Evolutionary conservation across 805 yeast genomes (phyloP), one percentile per base, ranked within the genome.

Genomic region (Yamadazyma nakazawae): DNA sequence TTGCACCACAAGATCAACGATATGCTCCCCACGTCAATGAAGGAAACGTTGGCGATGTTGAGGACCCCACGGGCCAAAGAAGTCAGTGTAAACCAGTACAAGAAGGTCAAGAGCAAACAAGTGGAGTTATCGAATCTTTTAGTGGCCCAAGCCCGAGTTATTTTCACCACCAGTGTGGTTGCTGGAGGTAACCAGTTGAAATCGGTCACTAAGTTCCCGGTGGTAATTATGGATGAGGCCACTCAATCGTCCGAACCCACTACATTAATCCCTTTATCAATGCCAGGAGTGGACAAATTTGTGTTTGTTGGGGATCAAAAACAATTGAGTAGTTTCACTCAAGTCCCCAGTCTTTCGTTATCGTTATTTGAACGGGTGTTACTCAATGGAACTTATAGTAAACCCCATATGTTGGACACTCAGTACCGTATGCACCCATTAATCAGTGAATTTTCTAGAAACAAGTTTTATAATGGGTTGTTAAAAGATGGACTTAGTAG

Each of bases 261-360:
- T 1, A 80, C 88, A 0, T 68, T 85, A 52, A 85, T 85, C 46
- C 90, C 91, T 10, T 65, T 85, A 49, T 81, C 87, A 6, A 76
- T 84, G 72, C 77, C 81, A 3, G 86, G 85, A 13, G 81, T 84
- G 42, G 78, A 78, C 44, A 82, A 79, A 55, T 80, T 84, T 60
- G 79, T 84, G 2, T 80, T 85, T 58, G 90, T 81, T 34, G 91
- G 90, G 51, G 92, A 85, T 63, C 87, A 84, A 54, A 82, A 80
- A 50, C 92, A 85, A 61, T 70, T 85, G 67, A 80, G 86, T 59
- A 80, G 86, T 52, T 85, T 84, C 60, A 79, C 88, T 4, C 81
- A 82, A 54, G 80, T 84, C 18, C 86, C 87, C 42, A 76, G 79
- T 47, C 66, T 85, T 49, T 83, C 84, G 45, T 70, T 80, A 66